Evolutionary conservation across 106 monocot genomes (phyloP), one percentile per base, ranked within the genome.

Genomic region (Dendrobium huoshanense): DNA sequence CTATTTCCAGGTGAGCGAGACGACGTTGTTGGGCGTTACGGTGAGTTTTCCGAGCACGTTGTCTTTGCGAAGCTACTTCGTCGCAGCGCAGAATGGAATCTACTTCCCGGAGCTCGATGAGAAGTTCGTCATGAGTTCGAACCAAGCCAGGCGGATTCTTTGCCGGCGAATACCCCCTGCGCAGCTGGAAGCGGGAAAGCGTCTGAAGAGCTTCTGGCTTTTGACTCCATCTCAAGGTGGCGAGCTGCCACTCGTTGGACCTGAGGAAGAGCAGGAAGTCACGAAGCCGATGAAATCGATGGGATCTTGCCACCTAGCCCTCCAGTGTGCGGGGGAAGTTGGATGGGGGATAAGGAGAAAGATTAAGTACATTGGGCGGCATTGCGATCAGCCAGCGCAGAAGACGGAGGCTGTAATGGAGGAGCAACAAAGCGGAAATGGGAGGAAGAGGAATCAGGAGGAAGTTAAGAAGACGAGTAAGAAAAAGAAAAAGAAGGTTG

Each of bases 111-210:
- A 99, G 58, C 86, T 99, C 33, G 99, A 99, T 77, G 99, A 99
- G 88, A 85, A 73, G 83, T 95, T 95, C 84, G 92, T 99, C 51
- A 93, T 93, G 91, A 88, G 95, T 72, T 79, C 83, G 51, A 93
- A 88, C 77, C 88, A 93, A n/a, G 92, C 95, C 2, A 44, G 42
- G 24, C 84, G 82, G 80, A 91, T 95, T 19, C 88, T 99, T 24
- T 37, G 81, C 13, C 67, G 88, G 7, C 51, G 42, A 55, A 82
- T 93, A 13, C 81, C 91, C 19, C 22, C 55, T 40, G n/a, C 79
- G 15, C 82, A 85, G 85, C 19, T 88, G 75, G 78, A 81, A 9
- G 82, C 49, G 22, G 77, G 85, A 78, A 88, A 68, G 79, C 79
- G 79, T 31, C 64, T 85, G 76, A 84, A 87, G 67, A 79, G 86